Evolutionary conservation across 306 rosid genomes (phyloP).

Genomic region (Acacia crassicarpa): DNA sequence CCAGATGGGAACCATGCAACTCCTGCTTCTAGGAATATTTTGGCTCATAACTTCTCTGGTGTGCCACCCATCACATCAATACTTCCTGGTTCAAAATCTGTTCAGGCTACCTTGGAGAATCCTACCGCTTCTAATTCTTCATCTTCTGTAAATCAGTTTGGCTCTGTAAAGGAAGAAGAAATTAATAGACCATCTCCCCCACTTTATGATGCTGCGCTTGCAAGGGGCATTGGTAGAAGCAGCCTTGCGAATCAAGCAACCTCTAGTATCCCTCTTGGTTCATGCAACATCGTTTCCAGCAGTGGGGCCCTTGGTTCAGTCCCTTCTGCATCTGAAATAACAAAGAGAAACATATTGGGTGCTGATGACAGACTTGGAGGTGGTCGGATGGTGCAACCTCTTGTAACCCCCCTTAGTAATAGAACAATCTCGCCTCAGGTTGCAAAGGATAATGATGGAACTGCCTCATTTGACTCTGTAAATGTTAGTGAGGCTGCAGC

Average conservation of each 20-base stretch:
- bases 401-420: slow-evolving; percentile 61
- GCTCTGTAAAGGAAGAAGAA: slow-evolving; percentile 68
- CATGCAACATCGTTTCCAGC: slow-evolving; percentile 57
- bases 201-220: slow-evolving; percentile 60
- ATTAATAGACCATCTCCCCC: slow-evolving; percentile 56
- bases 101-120: slow-evolving; percentile 49
- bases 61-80: slow-evolving; percentile 28
- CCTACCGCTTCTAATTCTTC: slow-evolving; percentile 40
- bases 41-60: slow-evolving; percentile 45
- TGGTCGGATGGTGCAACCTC: slow-evolving; percentile 60
- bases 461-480: slow-evolving; percentile 49
- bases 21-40: slow-evolving; percentile 49
- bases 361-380: slow-evolving; percentile 69
- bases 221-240: slow-evolving; percentile 60
- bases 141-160: slow-evolving; percentile 46
- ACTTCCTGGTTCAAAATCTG: slow-evolving; percentile 49
- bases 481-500: slow-evolving; percentile 57
- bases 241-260: slow-evolving; percentile 57
- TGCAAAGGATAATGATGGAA: slow-evolving; percentile 61
- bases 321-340: slow-evolving; percentile 58
- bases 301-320: slow-evolving; percentile 56
- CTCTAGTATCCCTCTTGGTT: slow-evolving; percentile 48
- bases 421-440: slow-evolving; percentile 61
- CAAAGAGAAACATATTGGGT: slow-evolving; percentile 70
- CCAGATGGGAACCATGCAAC: slow-evolving; percentile 51